Conservation (phyloP, 2,329 filamentous ascomycete species). For the Fusarium odoratissimum region DNA sequence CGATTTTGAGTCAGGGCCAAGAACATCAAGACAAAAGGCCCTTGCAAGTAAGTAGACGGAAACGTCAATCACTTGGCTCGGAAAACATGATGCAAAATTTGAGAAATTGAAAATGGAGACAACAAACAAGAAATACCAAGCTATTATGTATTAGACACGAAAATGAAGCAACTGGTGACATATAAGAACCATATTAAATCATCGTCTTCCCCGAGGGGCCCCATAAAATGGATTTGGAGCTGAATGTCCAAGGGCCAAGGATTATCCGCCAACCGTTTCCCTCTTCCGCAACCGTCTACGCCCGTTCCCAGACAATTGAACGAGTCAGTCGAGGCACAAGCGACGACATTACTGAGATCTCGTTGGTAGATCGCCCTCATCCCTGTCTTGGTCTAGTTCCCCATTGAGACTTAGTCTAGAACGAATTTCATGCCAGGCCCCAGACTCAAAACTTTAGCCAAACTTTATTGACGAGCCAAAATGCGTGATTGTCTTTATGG, state of each 20-base stretch:
- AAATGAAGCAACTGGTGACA: background rate
- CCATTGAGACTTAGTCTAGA: background rate
- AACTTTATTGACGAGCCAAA: slow-evolving; percentile 12
- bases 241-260: background rate
- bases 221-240: background rate
- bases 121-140: too few relatives aligned
- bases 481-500: background rate
- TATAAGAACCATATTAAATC: background rate
- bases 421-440: background rate
- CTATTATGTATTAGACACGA: background rate
- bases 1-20: background rate
- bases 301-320: background rate
- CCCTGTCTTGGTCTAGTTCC: background rate
- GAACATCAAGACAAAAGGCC: background rate
- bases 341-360: background rate
- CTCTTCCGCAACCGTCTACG: background rate
- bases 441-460: background rate
- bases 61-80: background rate
- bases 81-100: background rate
- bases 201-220: background rate
- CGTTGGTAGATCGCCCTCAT: background rate
- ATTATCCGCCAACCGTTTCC: background rate
- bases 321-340: background rate
- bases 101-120: background rate
- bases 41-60: rapidly evolving